These are phyloP conservation scores for Acorus calamus DNA, from an alignment of 106 monocot genomes.

Conservation along the genomic window DNA sequence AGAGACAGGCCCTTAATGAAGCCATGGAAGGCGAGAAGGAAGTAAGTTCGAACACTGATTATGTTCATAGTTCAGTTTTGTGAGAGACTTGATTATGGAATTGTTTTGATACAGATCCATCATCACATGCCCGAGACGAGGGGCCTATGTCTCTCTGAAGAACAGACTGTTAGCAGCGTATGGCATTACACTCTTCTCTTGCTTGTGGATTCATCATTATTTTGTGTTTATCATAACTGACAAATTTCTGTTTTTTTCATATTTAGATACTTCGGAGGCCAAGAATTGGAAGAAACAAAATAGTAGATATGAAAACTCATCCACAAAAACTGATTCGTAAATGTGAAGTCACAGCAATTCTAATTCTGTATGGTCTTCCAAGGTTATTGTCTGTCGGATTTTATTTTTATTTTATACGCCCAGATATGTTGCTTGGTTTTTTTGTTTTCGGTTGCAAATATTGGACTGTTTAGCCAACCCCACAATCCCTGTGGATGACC, in stretches of 20 bases:
- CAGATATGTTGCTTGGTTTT: too few relatives aligned
- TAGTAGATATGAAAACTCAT: constrained; percentile 78
- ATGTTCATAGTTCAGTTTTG: too few relatives aligned
- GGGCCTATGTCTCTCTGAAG: constrained; percentile 89
- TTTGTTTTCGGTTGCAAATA: too few relatives aligned
- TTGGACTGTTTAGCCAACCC: too few relatives aligned
- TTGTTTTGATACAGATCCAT: constrained; percentile 34
- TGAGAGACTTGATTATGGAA: too few relatives aligned
- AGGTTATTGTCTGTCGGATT: constrained; percentile 31
- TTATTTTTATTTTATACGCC: neutral
- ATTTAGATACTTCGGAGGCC: constrained; percentile 70
- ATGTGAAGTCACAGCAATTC: constrained; percentile 97
- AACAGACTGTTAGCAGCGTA: constrained; percentile 92
- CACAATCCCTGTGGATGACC: too few relatives aligned
- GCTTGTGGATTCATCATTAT: neutral
- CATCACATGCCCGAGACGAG: constrained; percentile 95
- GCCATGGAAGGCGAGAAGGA: constrained; percentile 96
- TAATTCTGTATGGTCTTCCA: constrained; percentile 90
- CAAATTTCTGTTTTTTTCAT: neutral
- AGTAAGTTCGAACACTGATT: constrained; percentile 24
- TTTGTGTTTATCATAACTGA: neutral
- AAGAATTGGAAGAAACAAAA: constrained; percentile 60
- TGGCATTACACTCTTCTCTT: constrained; percentile 2
- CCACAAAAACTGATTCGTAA: constrained; percentile 70
- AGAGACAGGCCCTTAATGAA: constrained; percentile 97